Conservation (phyloP, 495 filamentous ascomycete genomes). For the Annulohypoxylon nitens region DNA sequence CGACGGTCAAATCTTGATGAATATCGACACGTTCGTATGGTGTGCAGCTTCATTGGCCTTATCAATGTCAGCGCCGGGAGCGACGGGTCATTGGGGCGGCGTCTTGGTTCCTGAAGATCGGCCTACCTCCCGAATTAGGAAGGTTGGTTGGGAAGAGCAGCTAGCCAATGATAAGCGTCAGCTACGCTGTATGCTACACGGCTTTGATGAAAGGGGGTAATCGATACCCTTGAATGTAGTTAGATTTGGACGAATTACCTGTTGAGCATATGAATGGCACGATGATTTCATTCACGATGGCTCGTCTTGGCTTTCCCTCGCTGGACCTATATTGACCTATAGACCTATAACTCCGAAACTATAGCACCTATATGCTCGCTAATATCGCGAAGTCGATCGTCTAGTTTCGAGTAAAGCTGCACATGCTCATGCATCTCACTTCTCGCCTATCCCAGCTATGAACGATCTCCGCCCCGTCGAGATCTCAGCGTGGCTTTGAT, state of each 20-base stretch:
- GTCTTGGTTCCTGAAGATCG: constrained; percentile 42
- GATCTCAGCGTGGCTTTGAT: constrained; percentile 37
- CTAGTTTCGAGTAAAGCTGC: background rate
- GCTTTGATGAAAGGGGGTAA: constrained; percentile 35
- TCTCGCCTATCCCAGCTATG: constrained; percentile 11
- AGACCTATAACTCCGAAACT: background rate
- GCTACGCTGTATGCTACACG: constrained; percentile 30
- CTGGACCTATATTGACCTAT: background rate
- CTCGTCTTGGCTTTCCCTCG: background rate
- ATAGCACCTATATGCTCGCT: constrained; percentile 6
- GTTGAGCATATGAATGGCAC: constrained; percentile 5
- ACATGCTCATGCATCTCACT: constrained; percentile 5
- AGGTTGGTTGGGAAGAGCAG: constrained; percentile 30
- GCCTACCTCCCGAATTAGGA: constrained; percentile 44
- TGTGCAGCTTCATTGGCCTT: constrained; percentile 39
- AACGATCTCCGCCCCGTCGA: constrained; percentile 35
- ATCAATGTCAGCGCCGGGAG: constrained; percentile 19
- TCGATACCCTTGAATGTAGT: constrained; percentile 25
- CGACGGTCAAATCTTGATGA: constrained; percentile 5
- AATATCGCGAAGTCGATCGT: constrained; percentile 7
- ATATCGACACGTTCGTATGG: constrained; percentile 32
- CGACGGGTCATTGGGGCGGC: background rate
- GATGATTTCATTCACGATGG: constrained; percentile 3
- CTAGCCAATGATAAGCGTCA: constrained; percentile 32
- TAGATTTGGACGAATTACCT: constrained; percentile 21